Evolutionary conservation across 2,329 filamentous ascomycete species (phyloP).

Genomic region (Verticillium nubilum): DNA sequence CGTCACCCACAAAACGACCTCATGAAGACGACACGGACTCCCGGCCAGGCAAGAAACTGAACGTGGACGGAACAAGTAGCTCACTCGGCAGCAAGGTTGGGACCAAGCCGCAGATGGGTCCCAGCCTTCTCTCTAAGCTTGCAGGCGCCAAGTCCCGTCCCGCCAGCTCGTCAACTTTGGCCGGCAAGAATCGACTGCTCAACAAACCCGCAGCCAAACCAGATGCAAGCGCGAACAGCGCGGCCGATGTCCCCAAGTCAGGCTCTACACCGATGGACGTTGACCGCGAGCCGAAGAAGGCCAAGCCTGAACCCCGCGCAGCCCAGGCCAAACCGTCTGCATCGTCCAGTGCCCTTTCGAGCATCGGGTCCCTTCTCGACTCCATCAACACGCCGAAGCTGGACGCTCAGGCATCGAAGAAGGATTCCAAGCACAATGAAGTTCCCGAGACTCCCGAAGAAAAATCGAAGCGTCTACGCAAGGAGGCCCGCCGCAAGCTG

Average conservation of each 20-base stretch:
- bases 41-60: slow-evolving; percentile 35
- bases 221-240: slow-evolving; percentile 13
- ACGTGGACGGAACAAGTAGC: slow-evolving; percentile 29
- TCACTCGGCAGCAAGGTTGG: slow-evolving; percentile 34
- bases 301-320: slow-evolving; percentile 24
- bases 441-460: slow-evolving; percentile 63
- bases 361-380: slow-evolving; percentile 50
- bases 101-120: slow-evolving; percentile 24
- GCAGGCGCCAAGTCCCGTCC: slow-evolving; percentile 21
- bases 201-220: slow-evolving; percentile 29
- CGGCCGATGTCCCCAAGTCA: background rate
- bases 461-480: slow-evolving; percentile 61
- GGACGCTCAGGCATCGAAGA: slow-evolving; percentile 31
- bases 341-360: slow-evolving; percentile 33
- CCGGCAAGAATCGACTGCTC: slow-evolving; percentile 41
- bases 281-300: slow-evolving; percentile 10
- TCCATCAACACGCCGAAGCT: slow-evolving; percentile 39
- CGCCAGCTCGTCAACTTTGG: slow-evolving; percentile 29
- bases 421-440: slow-evolving; percentile 34
- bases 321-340: slow-evolving; percentile 22
- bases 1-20: slow-evolving; percentile 26
- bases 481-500: slow-evolving; percentile 65
- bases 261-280: slow-evolving; percentile 9
- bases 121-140: slow-evolving; percentile 18
- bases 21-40: slow-evolving; percentile 35